Evolutionary conservation across 192 early-diverging fungal species (phyloP), one percentile per base, ranked within the genome.

Genomic region (Gamsiella multidivaricata): DNA sequence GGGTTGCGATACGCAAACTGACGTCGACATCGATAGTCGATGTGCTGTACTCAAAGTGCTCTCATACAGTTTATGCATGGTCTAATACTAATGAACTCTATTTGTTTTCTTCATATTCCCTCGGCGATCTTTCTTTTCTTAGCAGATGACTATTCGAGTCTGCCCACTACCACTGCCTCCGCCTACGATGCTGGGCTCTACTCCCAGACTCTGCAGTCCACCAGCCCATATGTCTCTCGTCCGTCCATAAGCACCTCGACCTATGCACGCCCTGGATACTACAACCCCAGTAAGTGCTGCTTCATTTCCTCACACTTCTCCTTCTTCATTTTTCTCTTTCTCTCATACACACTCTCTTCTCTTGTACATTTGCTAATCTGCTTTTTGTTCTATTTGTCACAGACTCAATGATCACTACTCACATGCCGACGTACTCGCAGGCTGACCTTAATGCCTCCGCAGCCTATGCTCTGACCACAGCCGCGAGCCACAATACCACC

Each of bases 161-260:
- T 73, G 20, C 31, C 70, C 37, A 49, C 70, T 22, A 29, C 70
- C 28, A 50, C 41, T 5, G 55, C 63, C n/a, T n/a, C n/a, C 7
- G 49, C 61, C 23, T 73, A 73, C 43, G 70, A 73, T 45, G 31
- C 61, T 37, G 61, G 61, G 54, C 70, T 73, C 49, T 73, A 73
- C 37, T 57, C 54, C n/a, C 70, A 73, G 54, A 56, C 26, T 46
- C 41, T 73, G 46, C 69, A 72, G 23, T 45, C 61, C 36, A 43
- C 61, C 5, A 73, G 55, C 37, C 70, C 70, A 36, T 73, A 65
- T n/a, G 54, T 33, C 56, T 59, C 70, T 43, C 70, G 61, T 22
- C 11, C 70, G 17, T 62, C 70, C 62, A 29, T 73, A 37, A 63
- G 56, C 20, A 26, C 54, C n/a, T 37, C 70, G 2, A 33, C 54